These are phyloP conservation scores for Pyrenochaeta sp. DNA, from an alignment of 2,329 filamentous ascomycete species.

Conservation along the genomic window DNA sequence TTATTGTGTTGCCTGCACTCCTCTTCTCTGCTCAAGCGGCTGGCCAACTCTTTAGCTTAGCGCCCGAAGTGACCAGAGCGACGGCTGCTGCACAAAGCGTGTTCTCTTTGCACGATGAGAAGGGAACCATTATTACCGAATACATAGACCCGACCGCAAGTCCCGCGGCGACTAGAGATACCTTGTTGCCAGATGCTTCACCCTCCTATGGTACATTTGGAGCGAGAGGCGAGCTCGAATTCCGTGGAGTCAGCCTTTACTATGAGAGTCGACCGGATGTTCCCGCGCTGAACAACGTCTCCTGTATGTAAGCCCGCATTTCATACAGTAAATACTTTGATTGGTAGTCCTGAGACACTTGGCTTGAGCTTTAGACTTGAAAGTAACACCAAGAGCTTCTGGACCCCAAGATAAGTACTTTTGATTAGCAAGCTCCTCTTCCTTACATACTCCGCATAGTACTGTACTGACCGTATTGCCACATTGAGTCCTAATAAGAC, in stretches of 20 bases:
- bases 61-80: constrained; percentile 56
- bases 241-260: constrained; percentile 42
- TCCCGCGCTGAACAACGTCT: constrained; percentile 49
- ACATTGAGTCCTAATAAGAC: constrained; percentile 32
- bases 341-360: background rate
- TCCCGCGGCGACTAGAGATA: constrained; percentile 4
- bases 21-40: constrained; percentile 58
- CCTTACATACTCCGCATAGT: background rate
- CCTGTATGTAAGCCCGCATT: constrained; percentile 29
- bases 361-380: too few relatives aligned
- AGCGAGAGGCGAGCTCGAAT: constrained; percentile 42
- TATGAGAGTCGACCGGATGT: constrained; percentile 43
- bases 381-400: too few relatives aligned
- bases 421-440: background rate
- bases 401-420: background rate
- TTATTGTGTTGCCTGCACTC: constrained; percentile 56
- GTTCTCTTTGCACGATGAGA: constrained; percentile 52
- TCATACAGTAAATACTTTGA: background rate
- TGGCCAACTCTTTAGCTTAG: constrained; percentile 57
- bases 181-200: constrained; percentile 23
- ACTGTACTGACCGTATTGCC: background rate
- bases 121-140: constrained; percentile 49
- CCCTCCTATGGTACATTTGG: constrained; percentile 29
- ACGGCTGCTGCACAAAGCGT: constrained; percentile 56
- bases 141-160: background rate